Evolutionary conservation across 768 basidiomycete species (phyloP), one percentile per base, ranked within the genome.

Genomic region (Macrolepiota albuminosa): DNA sequence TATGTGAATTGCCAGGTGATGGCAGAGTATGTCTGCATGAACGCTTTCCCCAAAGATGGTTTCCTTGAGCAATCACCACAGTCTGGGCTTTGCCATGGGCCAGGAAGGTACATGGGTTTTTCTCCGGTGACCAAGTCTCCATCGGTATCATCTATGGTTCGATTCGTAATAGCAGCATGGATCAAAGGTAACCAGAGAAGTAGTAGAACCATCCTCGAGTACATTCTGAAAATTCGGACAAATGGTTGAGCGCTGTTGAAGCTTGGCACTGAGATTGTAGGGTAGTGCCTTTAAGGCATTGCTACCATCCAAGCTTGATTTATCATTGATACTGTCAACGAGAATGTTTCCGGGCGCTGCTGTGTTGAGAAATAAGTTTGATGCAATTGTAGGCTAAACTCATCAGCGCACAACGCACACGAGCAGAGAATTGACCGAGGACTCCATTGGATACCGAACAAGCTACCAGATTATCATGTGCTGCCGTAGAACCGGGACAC

Each of bases 71-170:
- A 64, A 4, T 56, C 43, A 18, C 18, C 18, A 55, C 65, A 68
- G 3, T 49, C 34, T 21, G 55, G 55, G 26, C 49, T 58, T 10
- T 59, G 59, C 69, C 69, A 70, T 24, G 48, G 54, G 26, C 52
- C 7, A 3, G 69, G 68, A n/a, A 57, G 29, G 51, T 66, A 70
- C 0, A 33, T 45, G 5, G 69, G 68, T 8, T 24, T 42, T 4
- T 29, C 45, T 26, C 60, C 60, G 9, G 64, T 68, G 16, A 51
- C 46, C 18, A 50, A 54, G 60, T 70, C 69, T n/a, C 69, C 69
- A 8, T 9, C 14, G 2, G 56, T 63, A 55, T 70, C 69, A 33
- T 70, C 69, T 42, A 70, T 69, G 6, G 68, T 68, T 6, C 64
- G 65, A 61, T 46, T 60, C 26, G 50, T 49, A 6, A 46, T 4